Percentiles rank a stretch among this genome's conserved stretches.
phyloP scores from a whole-genome alignment of 2,329 filamentous ascomycete species.

The Fusarium heterosporum region DNA sequence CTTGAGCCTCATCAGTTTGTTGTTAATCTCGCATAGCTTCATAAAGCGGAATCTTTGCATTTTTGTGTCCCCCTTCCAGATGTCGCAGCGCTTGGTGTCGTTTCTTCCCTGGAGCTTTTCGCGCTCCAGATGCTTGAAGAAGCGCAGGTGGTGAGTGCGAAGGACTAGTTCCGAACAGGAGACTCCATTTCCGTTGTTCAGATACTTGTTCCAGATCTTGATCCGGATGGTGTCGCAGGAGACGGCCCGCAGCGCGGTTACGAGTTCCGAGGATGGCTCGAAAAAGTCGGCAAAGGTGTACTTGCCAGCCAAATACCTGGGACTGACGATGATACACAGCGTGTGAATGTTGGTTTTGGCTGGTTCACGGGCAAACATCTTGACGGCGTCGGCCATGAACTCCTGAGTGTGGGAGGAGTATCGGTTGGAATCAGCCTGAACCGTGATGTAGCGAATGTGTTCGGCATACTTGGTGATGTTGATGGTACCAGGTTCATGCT shows the following conservation, averaged over 20 bases:
- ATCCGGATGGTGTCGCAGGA: slow-evolving; percentile 54
- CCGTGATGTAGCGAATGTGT: slow-evolving; percentile 56
- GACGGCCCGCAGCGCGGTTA: slow-evolving; percentile 49
- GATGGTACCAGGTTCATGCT: slow-evolving; percentile 44
- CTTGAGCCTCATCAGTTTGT: slow-evolving; percentile 7
- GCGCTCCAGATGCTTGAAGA: slow-evolving; percentile 16
- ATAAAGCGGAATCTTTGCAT: slow-evolving; percentile 13
- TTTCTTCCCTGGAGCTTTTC: neutral
- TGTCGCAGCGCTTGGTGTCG: slow-evolving; percentile 6
- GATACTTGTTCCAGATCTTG: slow-evolving; percentile 48
- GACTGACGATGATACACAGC: slow-evolving; percentile 57
- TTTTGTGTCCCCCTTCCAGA: slow-evolving; percentile 14
- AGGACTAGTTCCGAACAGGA: slow-evolving; percentile 15
- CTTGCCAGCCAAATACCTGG: slow-evolving; percentile 26
- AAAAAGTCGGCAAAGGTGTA: slow-evolving; percentile 57
- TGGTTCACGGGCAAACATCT: slow-evolving; percentile 49
- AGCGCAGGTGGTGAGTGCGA: slow-evolving; percentile 27
- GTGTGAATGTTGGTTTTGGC: slow-evolving; percentile 52
- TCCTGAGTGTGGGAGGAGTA: slow-evolving; percentile 39
- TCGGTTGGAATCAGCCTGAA: slow-evolving; percentile 59
- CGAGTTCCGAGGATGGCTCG: slow-evolving; percentile 43
- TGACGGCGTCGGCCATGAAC: slow-evolving; percentile 53
- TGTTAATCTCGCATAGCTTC: neutral
- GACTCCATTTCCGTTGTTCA: slow-evolving; percentile 11
- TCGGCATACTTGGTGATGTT: slow-evolving; percentile 52